Base-by-base conservation (phyloP, 2,329 filamentous ascomycete species). In the Exophiala viscosa region DNA sequence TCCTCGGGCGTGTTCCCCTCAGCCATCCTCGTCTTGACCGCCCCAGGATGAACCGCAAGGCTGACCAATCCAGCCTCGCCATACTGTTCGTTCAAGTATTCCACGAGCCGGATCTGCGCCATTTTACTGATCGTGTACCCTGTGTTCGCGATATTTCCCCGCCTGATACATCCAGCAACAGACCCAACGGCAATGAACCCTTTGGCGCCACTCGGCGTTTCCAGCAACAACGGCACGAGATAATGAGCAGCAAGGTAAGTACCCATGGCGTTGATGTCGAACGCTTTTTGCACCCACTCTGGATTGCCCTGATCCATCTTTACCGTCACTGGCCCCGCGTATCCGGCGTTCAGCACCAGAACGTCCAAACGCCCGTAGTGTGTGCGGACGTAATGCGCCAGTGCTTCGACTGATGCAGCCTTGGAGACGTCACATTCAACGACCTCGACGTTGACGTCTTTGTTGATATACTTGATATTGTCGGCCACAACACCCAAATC, bases 91-190 rank as follows among this genome's bases (percentile, higher is more conserved):
- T 67, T 62, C 1, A 73, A 50, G 52, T 72, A 66, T 53, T 73
- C 71, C 20, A 71, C 60, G 14, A 74, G 46, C 23, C 68, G 65
- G 11, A 66, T 62, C 51, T 71, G 68, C 3, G 69, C 69, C 34
- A 65, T 62, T 53, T 73, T 73, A 49, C 62, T 67, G 13, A 70
- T 64, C 39, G 64, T 69, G 55, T 71, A 71, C 31, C 66, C 66
- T 13, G 65, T 60, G 54, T 72, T 75, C 1, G 70, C 73, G 43
- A 73, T 69, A 4, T 67, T 64, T 0, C 71, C 73, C 5, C 63
- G 61, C 2, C 69, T 64, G 3, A 73, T 70, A 8, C 63, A 68
- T 4, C 60, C 65, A 15, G 65, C 67, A 52, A 68, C 63, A 1
- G 62, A 65, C 34, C 57, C 59, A 20, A 71, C 64, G 1, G 60